phyloP scores from a whole-genome alignment of 73 alveolate species.

The Tetrahymena malaccensis region DNA sequence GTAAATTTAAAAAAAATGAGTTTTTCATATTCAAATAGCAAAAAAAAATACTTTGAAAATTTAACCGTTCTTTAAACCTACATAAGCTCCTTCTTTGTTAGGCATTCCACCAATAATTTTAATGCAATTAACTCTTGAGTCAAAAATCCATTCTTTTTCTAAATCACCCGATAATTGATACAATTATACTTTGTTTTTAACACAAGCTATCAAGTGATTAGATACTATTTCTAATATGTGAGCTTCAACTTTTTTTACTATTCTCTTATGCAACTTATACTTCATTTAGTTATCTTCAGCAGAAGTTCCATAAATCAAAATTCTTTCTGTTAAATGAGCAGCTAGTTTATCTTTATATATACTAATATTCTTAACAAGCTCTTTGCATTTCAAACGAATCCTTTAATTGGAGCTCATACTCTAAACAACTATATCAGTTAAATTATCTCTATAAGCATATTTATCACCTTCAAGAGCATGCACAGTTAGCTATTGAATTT shows the following conservation, averaged over 20 bases:
- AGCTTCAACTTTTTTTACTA: slow-evolving; percentile 23
- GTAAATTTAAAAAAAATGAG: background rate
- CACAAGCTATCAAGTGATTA: slow-evolving; percentile 8
- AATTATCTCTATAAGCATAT: slow-evolving; percentile 26
- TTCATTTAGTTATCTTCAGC: slow-evolving; percentile 21
- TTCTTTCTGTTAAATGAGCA: slow-evolving; percentile 6
- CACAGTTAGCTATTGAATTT: slow-evolving; percentile 1
- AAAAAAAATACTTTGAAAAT: background rate
- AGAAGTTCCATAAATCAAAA: slow-evolving; percentile 3
- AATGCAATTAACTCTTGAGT: background rate
- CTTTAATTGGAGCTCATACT: slow-evolving; percentile 8
- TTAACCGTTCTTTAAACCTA: slow-evolving; percentile 24
- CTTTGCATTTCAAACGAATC: slow-evolving; percentile 31
- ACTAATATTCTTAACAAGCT: slow-evolving; percentile 20
- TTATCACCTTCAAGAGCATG: slow-evolving; percentile 15
- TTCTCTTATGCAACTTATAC: slow-evolving; percentile 24
- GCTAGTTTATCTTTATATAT: slow-evolving; percentile 37
- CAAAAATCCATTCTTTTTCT: slow-evolving; percentile 35
- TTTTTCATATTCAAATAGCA: background rate
- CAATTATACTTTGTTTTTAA: background rate
- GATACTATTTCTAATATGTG: background rate
- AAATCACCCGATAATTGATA: slow-evolving; percentile 32
- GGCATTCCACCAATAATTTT: slow-evolving; percentile 7
- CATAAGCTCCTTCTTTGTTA: slow-evolving; percentile 13
- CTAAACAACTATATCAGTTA: slow-evolving; percentile 26